These are phyloP conservation scores for Sparassis latifolia DNA, from an alignment of 1,284 basidiomycete genomes.

Conservation along the genomic window DNA sequence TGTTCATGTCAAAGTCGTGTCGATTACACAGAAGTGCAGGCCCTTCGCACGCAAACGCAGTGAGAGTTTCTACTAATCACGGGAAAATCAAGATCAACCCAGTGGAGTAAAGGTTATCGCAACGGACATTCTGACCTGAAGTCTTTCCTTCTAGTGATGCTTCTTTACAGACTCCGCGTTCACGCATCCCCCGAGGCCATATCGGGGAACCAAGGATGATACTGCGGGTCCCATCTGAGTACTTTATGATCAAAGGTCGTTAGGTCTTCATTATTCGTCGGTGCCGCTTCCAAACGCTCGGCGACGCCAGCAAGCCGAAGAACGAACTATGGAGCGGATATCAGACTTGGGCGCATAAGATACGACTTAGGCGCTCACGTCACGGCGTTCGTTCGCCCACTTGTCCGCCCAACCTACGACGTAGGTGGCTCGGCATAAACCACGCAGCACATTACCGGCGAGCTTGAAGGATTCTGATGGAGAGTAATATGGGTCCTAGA, in stretches of 20 bases:
- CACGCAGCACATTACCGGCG: conserved; percentile 11
- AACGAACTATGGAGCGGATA: conserved; percentile 8
- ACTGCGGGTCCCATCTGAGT: conserved; percentile 35
- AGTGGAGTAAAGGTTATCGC: too few species aligned
- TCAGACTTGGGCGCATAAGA: background rate
- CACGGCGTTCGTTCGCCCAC: conserved; percentile 13
- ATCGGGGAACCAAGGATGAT: conserved; percentile 40
- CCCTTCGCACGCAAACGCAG: too few species aligned
- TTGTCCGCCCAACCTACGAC: conserved; percentile 9
- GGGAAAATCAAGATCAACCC: too few species aligned
- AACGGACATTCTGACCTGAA: too few species aligned
- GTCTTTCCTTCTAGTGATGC: too few species aligned
- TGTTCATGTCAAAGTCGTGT: too few species aligned
- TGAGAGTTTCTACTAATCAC: too few species aligned
- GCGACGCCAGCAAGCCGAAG: conserved; percentile 8
- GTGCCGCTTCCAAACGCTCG: background rate
- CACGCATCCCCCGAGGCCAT: background rate
- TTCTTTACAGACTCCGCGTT: background rate
- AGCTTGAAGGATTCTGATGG: conserved; percentile 9
- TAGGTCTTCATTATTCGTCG: conserved; percentile 9
- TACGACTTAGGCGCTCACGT: conserved; percentile 6
- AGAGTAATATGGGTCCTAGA: conserved; percentile 13
- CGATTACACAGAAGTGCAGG: too few species aligned
- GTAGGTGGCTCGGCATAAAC: conserved; percentile 2
- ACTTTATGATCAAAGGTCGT: conserved; percentile 23